These are phyloP conservation scores for Solanum gracilifrons DNA, from an alignment of 257 asterid species.

Conservation along the genomic window DNA sequence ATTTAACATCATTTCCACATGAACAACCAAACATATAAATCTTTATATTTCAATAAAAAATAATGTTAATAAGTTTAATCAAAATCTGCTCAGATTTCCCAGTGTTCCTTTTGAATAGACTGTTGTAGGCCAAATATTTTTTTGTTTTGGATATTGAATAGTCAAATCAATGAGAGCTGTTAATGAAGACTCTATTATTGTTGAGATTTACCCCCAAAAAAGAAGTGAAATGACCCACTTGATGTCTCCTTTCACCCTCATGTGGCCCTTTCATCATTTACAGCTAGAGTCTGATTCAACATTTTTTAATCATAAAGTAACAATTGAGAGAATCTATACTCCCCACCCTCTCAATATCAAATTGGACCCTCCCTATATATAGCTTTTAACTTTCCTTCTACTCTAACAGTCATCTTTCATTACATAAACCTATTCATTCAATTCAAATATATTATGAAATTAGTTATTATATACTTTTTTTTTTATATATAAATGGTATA, in stretches of 20 bases:
- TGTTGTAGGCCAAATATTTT: background rate
- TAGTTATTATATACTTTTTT: too few relatives aligned
- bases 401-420: background rate
- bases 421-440: too few relatives aligned
- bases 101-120: constrained; percentile 4
- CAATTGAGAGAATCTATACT: background rate
- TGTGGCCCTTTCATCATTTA: constrained; percentile 23
- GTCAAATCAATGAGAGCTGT: constrained; percentile 33
- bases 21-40: background rate
- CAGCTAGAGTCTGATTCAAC: background rate
- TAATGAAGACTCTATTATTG: constrained; percentile 29
- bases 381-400: background rate
- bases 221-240: constrained; percentile 20
- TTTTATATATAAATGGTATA: too few relatives aligned
- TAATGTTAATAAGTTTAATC: background rate
- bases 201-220: background rate
- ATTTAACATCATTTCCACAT: background rate
- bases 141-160: constrained; percentile 13
- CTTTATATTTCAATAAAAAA: background rate
- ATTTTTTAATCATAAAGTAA: background rate
- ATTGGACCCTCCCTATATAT: background rate
- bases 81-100: background rate
- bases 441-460: background rate
- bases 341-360: background rate
- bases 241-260: constrained; percentile 7